phyloP scores from a whole-genome alignment of 2,329 filamentous ascomycete genomes.

The Nemania serpens region DNA sequence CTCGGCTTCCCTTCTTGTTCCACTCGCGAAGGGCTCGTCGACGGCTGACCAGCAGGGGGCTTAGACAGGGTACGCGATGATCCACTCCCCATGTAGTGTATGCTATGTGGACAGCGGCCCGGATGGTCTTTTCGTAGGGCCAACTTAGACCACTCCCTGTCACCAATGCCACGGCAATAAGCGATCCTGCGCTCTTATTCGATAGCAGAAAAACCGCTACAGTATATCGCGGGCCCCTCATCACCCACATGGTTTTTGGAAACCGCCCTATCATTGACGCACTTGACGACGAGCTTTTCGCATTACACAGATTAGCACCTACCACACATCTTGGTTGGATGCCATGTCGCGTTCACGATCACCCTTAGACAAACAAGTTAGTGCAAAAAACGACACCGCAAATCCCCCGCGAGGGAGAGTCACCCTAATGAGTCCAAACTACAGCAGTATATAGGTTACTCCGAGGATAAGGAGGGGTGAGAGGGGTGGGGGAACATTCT shows the following conservation, averaged over 20 bases:
- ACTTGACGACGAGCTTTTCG: slow-evolving; percentile 30
- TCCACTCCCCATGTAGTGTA: slow-evolving; percentile 28
- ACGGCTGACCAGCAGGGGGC: slow-evolving; percentile 39
- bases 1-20: slow-evolving; percentile 36
- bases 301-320: slow-evolving; percentile 27
- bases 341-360: slow-evolving; percentile 5
- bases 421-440: slow-evolving; percentile 17
- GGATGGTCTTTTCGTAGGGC: slow-evolving; percentile 40
- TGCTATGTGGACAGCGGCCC: slow-evolving; percentile 36
- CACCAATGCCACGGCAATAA: slow-evolving; percentile 38
- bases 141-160: slow-evolving; percentile 39
- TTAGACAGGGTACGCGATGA: slow-evolving; percentile 34
- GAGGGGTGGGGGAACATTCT: slow-evolving; percentile 31
- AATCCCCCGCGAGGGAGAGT: not conserved
- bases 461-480: slow-evolving; percentile 27
- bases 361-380: slow-evolving; percentile 9
- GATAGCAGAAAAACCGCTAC: slow-evolving; percentile 35
- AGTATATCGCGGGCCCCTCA: slow-evolving; percentile 32
- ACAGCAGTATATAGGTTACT: not conserved
- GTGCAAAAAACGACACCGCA: slow-evolving; percentile 21
- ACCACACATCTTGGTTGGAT: not conserved
- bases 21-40: slow-evolving; percentile 32
- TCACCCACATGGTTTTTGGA: slow-evolving; percentile 31
- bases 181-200: slow-evolving; percentile 39
- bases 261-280: slow-evolving; percentile 37